Conservation (phyloP, 2,329 filamentous ascomycete genomes). For the Lecanicillium sp. region DNA sequence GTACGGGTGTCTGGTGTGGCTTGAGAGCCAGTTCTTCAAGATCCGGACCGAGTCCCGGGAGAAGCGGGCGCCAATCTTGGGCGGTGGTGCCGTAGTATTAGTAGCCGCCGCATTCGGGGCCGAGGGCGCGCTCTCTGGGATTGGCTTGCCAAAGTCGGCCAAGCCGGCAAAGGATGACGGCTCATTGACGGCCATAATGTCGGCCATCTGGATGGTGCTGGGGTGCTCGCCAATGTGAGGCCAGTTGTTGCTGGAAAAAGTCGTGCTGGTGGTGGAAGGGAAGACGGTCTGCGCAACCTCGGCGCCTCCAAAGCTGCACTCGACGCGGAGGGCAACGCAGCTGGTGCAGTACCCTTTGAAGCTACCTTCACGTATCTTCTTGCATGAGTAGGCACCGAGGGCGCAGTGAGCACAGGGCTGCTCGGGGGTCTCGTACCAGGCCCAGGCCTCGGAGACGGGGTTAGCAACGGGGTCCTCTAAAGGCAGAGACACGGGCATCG, state of each 20-base stretch:
- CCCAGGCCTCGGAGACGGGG: slow-evolving; percentile 7
- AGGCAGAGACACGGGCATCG: slow-evolving; percentile 22
- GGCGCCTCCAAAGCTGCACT: slow-evolving; percentile 47
- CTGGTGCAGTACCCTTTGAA: slow-evolving; percentile 55
- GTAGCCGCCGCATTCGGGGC: slow-evolving; percentile 17
- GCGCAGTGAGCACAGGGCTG: slow-evolving; percentile 46
- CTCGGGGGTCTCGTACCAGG: slow-evolving; percentile 29
- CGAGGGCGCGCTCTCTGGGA: slow-evolving; percentile 14
- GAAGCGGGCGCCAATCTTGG: slow-evolving; percentile 69
- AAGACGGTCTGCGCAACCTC: slow-evolving; percentile 20
- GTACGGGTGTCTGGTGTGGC: slow-evolving; percentile 76
- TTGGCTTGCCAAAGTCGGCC: slow-evolving; percentile 9
- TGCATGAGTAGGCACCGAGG: slow-evolving; percentile 49
- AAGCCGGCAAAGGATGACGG: slow-evolving; percentile 3
- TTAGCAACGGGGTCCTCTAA: slow-evolving; percentile 11
- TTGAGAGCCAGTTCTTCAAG: slow-evolving; percentile 76
- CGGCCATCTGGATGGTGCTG: slow-evolving; percentile 18
- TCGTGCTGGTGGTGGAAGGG: slow-evolving; percentile 22
- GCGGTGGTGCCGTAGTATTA: slow-evolving; percentile 15
- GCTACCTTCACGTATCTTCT: slow-evolving; percentile 51
- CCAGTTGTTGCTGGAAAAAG: slow-evolving; percentile 40
- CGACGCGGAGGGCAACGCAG: slow-evolving; percentile 51
- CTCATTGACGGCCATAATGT: neutral
- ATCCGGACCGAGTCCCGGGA: slow-evolving; percentile 72
- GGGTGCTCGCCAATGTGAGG: slow-evolving; percentile 35